Evolutionary conservation across 1,139 yeast genomes (phyloP), one percentile per base, ranked within the genome.

Genomic region (Yamadazyma diospyri): DNA sequence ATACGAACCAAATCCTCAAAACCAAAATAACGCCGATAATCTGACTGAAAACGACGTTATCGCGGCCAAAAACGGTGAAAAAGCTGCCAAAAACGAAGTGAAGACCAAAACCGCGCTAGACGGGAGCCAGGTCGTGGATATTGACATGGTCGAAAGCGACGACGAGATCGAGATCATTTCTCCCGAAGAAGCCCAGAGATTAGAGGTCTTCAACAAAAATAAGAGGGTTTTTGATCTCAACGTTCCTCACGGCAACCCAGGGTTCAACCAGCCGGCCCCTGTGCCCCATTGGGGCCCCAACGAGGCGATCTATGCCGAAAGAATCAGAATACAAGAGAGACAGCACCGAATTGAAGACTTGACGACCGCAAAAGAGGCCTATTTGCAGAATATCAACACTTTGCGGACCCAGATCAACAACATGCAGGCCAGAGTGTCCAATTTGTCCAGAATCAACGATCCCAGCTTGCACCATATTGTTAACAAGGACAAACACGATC

Each of bases 221-320:
- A 23, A 13, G 9, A 5, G 16, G 5, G 4, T 13, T 11, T 12
- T n/a, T 10, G 16, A 4, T 11, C 10, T 6, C 12, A 23, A 5
- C 7, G 4, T 7, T 16, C 8, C 16, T 5, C 25, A 27, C 15
- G 16, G 12, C 8, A 20, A 19, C n/a, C 30, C 30, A 19, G 30
- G 25, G 13, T 57, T 38, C 39, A 61, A 63, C 36, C 42, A 43
- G 23, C 69, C 71, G 0, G 65, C 57, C 0, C 66, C 68, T 1
- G 64, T 60, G 0, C 53, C 55, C 9, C 67, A 62, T 26, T 49
- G 39, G 10, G 41, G 37, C 13, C 15, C 24, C 11, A 19, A 16
- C 15, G 22, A 11, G 13, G 10, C 8, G 8, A 6, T 16, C 11
- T 10, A 9, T 14, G 27, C 27, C 18, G 23, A 17, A 9, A 18